phyloP scores from a whole-genome alignment of 148 eudicot genomes.

The Cornus suecica region DNA sequence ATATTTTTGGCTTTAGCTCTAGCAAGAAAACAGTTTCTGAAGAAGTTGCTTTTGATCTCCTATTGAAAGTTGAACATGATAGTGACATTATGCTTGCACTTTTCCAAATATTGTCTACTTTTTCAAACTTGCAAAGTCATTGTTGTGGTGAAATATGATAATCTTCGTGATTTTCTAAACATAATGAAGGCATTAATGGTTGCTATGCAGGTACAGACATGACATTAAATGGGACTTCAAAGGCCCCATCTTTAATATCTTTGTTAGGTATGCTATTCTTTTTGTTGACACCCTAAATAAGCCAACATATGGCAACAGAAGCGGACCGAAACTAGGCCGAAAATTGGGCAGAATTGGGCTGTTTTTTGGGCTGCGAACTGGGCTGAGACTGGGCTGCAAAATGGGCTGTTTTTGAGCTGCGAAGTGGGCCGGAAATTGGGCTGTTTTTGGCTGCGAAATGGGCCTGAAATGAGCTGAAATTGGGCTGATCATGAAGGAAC shows the following conservation, averaged over 20 bases:
- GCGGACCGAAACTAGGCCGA: too few relatives aligned
- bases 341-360: too few relatives aligned
- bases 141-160: not conserved
- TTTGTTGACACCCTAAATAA: too few relatives aligned
- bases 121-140: not conserved
- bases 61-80: not conserved
- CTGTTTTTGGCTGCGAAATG: too few relatives aligned
- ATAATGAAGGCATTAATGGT: not conserved
- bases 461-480: too few relatives aligned
- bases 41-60: not conserved
- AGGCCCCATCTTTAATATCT: constrained; percentile 45
- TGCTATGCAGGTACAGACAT: constrained; percentile 37
- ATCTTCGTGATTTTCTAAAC: not conserved
- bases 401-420: too few relatives aligned
- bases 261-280: constrained; percentile 48
- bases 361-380: too few relatives aligned
- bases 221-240: constrained; percentile 37
- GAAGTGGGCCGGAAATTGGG: too few relatives aligned
- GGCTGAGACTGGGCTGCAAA: too few relatives aligned
- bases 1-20: not conserved
- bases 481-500: too few relatives aligned
- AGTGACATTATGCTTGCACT: not conserved
- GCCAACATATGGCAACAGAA: too few relatives aligned
- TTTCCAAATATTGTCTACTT: not conserved
- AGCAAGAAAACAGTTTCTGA: not conserved